phyloP scores from a whole-genome alignment of 2,329 filamentous ascomycete species.

The Sphaerulina musiva region DNA sequence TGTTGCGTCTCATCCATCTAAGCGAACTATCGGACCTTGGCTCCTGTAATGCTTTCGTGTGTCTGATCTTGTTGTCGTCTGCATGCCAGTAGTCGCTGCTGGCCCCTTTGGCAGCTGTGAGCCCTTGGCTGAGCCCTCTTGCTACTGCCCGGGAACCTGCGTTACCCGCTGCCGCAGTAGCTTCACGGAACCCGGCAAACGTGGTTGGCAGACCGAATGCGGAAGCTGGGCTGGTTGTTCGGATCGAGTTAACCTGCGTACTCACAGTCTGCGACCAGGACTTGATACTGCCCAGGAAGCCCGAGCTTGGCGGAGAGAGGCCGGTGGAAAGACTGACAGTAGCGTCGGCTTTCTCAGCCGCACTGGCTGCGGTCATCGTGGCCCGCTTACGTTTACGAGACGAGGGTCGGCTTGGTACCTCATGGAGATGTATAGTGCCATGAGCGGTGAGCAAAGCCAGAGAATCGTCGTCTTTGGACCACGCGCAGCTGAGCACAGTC shows the following conservation, averaged over 20 bases:
- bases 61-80: conserved; percentile 65
- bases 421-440: conserved; percentile 89
- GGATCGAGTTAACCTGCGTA: conserved; percentile 29
- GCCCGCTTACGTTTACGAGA: conserved; percentile 26
- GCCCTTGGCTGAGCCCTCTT: conserved; percentile 65
- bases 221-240: conserved; percentile 18
- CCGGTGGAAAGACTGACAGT: conserved; percentile 31
- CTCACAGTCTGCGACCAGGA: conserved; percentile 41
- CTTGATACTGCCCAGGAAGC: conserved; percentile 27
- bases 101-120: conserved; percentile 62
- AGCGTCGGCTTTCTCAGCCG: conserved; percentile 31
- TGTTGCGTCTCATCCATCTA: conserved; percentile 58
- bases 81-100: conserved; percentile 67
- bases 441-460: conserved; percentile 86
- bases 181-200: conserved; percentile 30
- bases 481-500: conserved; percentile 81
- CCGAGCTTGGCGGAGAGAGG: conserved; percentile 30
- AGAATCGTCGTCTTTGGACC: conserved; percentile 77
- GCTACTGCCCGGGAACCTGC: conserved; percentile 62
- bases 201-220: conserved; percentile 27
- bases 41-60: conserved; percentile 48
- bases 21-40: conserved; percentile 51
- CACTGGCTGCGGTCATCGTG: conserved; percentile 14
- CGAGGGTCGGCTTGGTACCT: conserved; percentile 56
- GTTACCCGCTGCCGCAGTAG: conserved; percentile 44